Conservation (phyloP, 805 yeast genomes). For the Barnettozyma siamensis region DNA sequence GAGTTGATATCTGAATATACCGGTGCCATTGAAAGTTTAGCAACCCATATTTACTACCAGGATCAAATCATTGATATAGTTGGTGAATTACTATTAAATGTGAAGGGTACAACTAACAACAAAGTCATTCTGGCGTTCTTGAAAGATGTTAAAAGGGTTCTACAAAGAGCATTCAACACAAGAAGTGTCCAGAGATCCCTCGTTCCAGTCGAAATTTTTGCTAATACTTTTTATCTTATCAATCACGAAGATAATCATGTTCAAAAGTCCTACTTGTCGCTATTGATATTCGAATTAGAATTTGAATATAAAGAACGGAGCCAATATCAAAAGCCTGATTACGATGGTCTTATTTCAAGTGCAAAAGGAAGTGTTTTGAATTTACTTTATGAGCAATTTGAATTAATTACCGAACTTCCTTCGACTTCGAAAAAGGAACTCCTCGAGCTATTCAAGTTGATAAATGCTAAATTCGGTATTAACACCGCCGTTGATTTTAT, state of each 20-base stretch:
- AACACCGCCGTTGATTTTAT: conserved; percentile 41
- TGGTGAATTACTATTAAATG: conserved; percentile 50
- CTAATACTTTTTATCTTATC: conserved; percentile 18
- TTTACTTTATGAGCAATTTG: conserved; percentile 20
- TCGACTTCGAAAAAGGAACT: conserved; percentile 5
- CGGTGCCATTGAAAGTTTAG: conserved; percentile 59
- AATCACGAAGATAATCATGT: conserved; percentile 7
- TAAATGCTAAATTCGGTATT: conserved; percentile 36
- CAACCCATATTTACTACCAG: conserved; percentile 75
- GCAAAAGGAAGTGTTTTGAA: conserved; percentile 18
- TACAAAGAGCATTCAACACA: conserved; percentile 14
- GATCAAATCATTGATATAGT: conserved; percentile 84
- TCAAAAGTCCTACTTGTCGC: conserved; percentile 15
- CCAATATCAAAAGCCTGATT: conserved; percentile 14
- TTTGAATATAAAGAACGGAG: conserved; percentile 16
- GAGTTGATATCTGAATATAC: conserved; percentile 41
- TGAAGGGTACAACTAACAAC: conserved; percentile 23
- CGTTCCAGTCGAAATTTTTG: conserved; percentile 22
- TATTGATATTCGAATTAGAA: conserved; percentile 14
- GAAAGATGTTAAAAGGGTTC: conserved; percentile 15
- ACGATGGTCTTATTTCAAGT: conserved; percentile 16
- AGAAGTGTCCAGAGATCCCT: conserved; percentile 20
- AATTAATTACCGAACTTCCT: conserved; percentile 6
- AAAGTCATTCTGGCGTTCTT: conserved; percentile 10
- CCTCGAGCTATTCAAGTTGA: conserved; percentile 12